These are phyloP conservation scores for Amauroascus verrucosus DNA, from an alignment of 2,329 filamentous ascomycete genomes.

Conservation along the genomic window DNA sequence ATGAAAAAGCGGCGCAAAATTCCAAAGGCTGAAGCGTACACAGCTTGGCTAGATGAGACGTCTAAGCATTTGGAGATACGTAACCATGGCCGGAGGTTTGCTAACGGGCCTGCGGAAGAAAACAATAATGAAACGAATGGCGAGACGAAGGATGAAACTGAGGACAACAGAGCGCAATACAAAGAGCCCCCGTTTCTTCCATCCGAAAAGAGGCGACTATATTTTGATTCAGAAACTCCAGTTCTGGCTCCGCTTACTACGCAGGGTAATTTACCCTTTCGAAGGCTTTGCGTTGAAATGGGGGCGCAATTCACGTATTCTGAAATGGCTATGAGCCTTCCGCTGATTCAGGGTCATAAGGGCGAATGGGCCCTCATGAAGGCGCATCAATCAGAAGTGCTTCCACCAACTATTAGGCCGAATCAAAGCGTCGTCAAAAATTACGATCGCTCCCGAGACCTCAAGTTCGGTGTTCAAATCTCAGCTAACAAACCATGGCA, in stretches of 20 bases:
- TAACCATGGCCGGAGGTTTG: conserved; percentile 39
- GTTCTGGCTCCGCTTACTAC: conserved; percentile 91
- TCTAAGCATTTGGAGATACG: conserved; percentile 40
- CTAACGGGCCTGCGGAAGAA: conserved; percentile 24
- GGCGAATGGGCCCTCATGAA: conserved; percentile 92
- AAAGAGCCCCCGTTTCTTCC: conserved; percentile 78
- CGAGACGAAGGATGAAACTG: conserved; percentile 34
- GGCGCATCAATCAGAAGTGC: conserved; percentile 72
- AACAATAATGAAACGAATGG: conserved; percentile 22
- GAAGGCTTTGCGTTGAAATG: conserved; percentile 76
- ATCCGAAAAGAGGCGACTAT: conserved; percentile 86
- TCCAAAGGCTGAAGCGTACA: conserved; percentile 63
- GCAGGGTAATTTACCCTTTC: conserved; percentile 91
- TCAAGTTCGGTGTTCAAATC: conserved; percentile 87
- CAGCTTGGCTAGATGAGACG: conserved; percentile 65
- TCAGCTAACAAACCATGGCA: conserved; percentile 86
- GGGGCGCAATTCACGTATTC: conserved; percentile 93
- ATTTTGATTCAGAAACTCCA: conserved; percentile 89
- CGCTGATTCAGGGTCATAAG: conserved; percentile 79
- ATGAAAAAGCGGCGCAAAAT: conserved; percentile 61
- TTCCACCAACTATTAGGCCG: conserved; percentile 56
- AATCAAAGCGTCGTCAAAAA: conserved; percentile 51
- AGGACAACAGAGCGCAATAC: conserved; percentile 69
- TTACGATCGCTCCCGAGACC: conserved; percentile 73
- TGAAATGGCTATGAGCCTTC: conserved; percentile 92